These are phyloP conservation scores for Hibiscus tridactylites DNA, from an alignment of 345 rosid genomes.

Conservation along the genomic window DNA sequence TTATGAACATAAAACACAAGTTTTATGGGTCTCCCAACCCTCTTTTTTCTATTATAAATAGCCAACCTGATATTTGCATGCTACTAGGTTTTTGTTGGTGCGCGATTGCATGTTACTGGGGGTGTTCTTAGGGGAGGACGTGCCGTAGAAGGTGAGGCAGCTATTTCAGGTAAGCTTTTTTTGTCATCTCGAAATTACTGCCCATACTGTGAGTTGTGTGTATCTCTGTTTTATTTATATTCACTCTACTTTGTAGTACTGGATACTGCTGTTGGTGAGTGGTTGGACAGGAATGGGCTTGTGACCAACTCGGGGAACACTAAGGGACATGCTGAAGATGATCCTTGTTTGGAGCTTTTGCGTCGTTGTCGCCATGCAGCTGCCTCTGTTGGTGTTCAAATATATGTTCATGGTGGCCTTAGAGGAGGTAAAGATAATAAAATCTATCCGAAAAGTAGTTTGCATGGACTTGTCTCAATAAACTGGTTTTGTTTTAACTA, in stretches of 20 bases:
- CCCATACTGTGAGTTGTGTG: neutral
- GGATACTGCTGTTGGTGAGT: conserved; percentile 98
- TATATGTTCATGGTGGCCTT: conserved; percentile 88
- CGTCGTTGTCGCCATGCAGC: conserved; percentile 97
- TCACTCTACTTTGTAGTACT: conserved; percentile 41
- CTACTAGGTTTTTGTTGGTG: conserved; percentile 88
- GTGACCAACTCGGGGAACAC: conserved; percentile 59
- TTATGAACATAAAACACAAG: neutral
- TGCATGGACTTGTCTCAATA: neutral
- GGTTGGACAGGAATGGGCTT: conserved; percentile 93
- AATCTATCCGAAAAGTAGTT: neutral
- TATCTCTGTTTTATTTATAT: conserved; percentile 1
- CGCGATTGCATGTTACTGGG: conserved; percentile 94
- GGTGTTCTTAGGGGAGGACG: conserved; percentile 91
- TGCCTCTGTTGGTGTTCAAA: conserved; percentile 82
- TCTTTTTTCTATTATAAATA: neutral
- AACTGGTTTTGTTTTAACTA: neutral
- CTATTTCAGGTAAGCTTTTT: conserved; percentile 62
- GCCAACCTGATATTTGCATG: conserved; percentile 5
- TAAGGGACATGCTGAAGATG: conserved; percentile 62
- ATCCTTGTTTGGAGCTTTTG: conserved; percentile 76
- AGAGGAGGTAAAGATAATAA: conserved; percentile 65
- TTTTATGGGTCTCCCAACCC: neutral
- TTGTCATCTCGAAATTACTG: conserved; percentile 3
- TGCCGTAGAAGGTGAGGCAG: conserved; percentile 71